These are phyloP conservation scores for Monascus ruber DNA, from an alignment of 2,329 filamentous ascomycete species.

Conservation along the genomic window DNA sequence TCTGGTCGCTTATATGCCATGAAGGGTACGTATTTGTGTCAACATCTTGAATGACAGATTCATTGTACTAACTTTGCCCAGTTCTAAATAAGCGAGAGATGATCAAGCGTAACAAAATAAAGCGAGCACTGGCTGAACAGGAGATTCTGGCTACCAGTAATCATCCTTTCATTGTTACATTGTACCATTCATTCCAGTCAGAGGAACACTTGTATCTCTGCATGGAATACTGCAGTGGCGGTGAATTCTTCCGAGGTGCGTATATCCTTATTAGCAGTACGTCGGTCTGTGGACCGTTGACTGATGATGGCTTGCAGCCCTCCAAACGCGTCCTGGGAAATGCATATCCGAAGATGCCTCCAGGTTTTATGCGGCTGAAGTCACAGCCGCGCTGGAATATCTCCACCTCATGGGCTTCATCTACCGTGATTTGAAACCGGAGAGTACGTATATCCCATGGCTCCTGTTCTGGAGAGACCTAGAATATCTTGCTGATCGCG, in stretches of 20 bases:
- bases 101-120: constrained; percentile 99
- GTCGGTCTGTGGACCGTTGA: too few relatives aligned
- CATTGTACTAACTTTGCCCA: constrained; percentile 38
- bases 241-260: constrained; percentile 79
- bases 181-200: constrained; percentile 98
- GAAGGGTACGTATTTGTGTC: constrained; percentile 59
- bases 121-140: constrained; percentile 91
- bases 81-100: constrained; percentile 99
- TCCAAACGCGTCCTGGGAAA: constrained; percentile 93
- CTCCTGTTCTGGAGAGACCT: neutral
- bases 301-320: constrained; percentile 37
- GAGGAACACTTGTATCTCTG: constrained; percentile 98
- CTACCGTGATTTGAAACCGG: constrained; percentile 93
- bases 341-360: constrained; percentile 95
- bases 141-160: constrained; percentile 98
- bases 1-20: constrained; percentile 90
- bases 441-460: constrained; percentile 54
- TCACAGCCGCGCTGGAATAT: constrained; percentile 92
- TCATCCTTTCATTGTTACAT: constrained; percentile 94
- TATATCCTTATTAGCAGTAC: neutral
- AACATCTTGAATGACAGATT: neutral
- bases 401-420: constrained; percentile 99
- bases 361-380: constrained; percentile 92
- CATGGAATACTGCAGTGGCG: constrained; percentile 99
- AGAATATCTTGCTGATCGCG: constrained; percentile 10